Base-by-base conservation (phyloP, 495 filamentous ascomycete genomes). In the Pyrenula massariospora region DNA sequence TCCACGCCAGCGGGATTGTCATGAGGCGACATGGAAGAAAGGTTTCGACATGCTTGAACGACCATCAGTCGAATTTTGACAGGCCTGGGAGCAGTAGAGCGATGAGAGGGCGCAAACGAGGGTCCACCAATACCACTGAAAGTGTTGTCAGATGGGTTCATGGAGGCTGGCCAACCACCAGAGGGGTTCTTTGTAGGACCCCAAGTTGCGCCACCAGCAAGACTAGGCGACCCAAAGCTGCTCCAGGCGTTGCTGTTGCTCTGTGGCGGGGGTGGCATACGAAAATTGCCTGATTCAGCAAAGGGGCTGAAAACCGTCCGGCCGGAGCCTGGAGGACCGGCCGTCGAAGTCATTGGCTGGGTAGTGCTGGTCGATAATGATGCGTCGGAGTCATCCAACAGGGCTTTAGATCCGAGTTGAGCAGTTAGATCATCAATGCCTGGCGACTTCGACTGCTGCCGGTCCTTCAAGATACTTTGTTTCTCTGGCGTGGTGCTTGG, bases 401-500 rank as follows among this genome's bases (percentile, higher is more conserved):
- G 73, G 10, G 91, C 92, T 66, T 86, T 91, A 70, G 92, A 96
- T 10, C 93, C 94, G n/a, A 98, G 78, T 65, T 91, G 89, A 53
- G 83, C 78, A 56, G 82, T 87, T 50, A 94, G 72, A 54, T 91
- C 82, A 55, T 96, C 89, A 36, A 87, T 63, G 55, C 87, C 79
- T 12, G 61, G 60, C 54, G 68, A 73, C 2, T 62, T 57, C 24
- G 65, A 60, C 36, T 59, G 48, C 53, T 62, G 70, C 50, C 69
- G 73, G 47, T 73, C 67, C 21, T 77, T 73, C 15, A 15, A 42
- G 31, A 15, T 8, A 15, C 15, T 42, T 42, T 42, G 31, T 49
- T 75, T 72, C 15, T 76, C 68, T 49, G 81, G 80, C 22, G 86
- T 81, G 21, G 85, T 83, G 68, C 91, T 97, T 21, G 84, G 83